Percentiles rank a stretch among this genome's conserved stretches.
Conservation (phyloP, 768 basidiomycete genomes). For the Mycena galericulata region DNA sequence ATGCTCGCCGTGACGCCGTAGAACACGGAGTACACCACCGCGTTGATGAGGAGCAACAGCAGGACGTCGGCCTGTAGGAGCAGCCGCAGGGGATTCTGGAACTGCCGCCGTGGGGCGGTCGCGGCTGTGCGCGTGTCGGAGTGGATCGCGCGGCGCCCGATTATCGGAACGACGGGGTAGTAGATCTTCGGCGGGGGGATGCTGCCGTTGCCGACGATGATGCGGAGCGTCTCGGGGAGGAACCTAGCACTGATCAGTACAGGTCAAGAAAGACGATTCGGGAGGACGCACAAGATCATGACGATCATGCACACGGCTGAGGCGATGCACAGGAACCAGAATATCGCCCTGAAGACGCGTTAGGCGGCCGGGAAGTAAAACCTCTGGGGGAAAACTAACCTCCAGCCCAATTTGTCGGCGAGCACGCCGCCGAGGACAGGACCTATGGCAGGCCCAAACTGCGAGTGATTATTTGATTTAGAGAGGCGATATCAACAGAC, state of each 20-base stretch:
- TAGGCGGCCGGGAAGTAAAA: not conserved
- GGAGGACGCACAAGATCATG: slow-evolving; percentile 56
- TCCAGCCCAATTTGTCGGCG: slow-evolving; percentile 74
- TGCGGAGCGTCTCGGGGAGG: slow-evolving; percentile 66
- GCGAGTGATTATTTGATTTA: slow-evolving; percentile 25
- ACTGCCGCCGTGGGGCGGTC: slow-evolving; percentile 43
- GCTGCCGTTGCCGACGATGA: slow-evolving; percentile 66
- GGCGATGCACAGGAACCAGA: slow-evolving; percentile 70
- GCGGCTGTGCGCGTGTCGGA: slow-evolving; percentile 36
- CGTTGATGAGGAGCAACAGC: slow-evolving; percentile 63
- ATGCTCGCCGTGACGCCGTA: slow-evolving; percentile 72
- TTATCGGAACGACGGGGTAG: slow-evolving; percentile 66
- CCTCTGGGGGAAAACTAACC: slow-evolving; percentile 48
- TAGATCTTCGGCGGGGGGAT: slow-evolving; percentile 59
- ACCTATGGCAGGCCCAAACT: slow-evolving; percentile 72
- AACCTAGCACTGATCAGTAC: slow-evolving; percentile 52
- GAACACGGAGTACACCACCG: slow-evolving; percentile 63
- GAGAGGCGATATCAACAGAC: slow-evolving; percentile 21
- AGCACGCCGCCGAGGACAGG: slow-evolving; percentile 74
- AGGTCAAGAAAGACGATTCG: slow-evolving; percentile 41
- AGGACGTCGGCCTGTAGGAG: slow-evolving; percentile 67
- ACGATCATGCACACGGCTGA: slow-evolving; percentile 58
- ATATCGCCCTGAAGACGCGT: slow-evolving; percentile 59
- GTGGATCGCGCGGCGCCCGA: slow-evolving; percentile 45
- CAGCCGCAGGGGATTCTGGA: slow-evolving; percentile 68